Evolutionary conservation across 441 rosid genomes (phyloP).

Genomic region (Biscutella laevigata): DNA sequence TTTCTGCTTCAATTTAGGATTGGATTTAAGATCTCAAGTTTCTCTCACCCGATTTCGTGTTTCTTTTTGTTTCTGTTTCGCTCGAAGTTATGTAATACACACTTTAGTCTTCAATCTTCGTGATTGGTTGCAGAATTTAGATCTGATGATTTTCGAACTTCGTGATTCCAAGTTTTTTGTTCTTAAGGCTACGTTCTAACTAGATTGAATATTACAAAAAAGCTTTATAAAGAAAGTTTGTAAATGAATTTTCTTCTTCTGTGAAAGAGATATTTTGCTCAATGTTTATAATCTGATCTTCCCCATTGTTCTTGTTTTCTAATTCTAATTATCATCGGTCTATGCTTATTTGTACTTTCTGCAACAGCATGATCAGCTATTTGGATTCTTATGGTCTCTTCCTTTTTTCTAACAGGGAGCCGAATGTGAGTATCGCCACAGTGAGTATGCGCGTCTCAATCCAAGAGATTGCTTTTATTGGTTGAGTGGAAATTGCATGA

Average conservation of each 20-base stretch:
- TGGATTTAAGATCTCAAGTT: conserved; percentile 20
- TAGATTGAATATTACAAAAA: not conserved
- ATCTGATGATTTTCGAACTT: conserved; percentile 17
- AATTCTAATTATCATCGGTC: not conserved
- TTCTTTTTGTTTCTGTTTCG: not conserved
- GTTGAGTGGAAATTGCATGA: conserved; percentile 91
- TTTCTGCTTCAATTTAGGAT: conserved; percentile 27
- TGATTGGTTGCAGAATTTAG: conserved; percentile 5
- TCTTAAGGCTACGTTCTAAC: not conserved
- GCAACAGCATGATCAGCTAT: not conserved
- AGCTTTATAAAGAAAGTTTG: not conserved
- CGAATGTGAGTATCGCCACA: conserved; percentile 96
- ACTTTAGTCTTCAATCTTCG: not conserved
- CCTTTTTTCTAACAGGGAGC: conserved; percentile 43
- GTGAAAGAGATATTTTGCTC: not conserved
- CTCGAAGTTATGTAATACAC: not conserved
- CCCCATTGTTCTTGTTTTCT: not conserved
- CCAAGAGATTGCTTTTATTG: conserved; percentile 94
- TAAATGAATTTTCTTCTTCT: not conserved
- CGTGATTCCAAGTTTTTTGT: not conserved
- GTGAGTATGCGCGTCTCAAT: conserved; percentile 86
- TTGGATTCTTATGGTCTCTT: conserved; percentile 4
- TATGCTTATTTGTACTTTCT: not conserved
- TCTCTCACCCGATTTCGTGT: not conserved
- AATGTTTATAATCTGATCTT: conserved; percentile 1